These are phyloP conservation scores for Gynochthodes officinalis DNA, from an alignment of 257 asterid genomes.

Conservation along the genomic window DNA sequence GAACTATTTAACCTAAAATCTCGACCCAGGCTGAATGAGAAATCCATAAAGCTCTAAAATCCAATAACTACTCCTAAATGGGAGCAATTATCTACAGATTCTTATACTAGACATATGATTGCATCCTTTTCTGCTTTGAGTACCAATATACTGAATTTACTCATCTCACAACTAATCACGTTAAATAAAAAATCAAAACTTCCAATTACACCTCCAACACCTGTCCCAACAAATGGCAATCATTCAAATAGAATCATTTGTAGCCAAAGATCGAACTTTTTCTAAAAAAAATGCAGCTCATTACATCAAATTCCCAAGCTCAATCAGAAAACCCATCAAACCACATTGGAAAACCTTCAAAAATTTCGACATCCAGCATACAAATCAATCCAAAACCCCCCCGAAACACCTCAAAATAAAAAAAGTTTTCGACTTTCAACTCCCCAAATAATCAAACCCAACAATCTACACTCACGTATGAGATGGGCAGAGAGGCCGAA, in stretches of 20 bases:
- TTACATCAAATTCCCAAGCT: background rate
- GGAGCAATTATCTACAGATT: background rate
- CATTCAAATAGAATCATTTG: background rate
- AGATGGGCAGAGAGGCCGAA: constrained; percentile 35
- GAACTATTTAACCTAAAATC: background rate
- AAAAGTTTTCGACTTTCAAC: background rate
- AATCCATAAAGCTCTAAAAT: background rate
- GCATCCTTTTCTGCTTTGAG: background rate
- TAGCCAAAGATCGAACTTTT: background rate
- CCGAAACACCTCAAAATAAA: background rate
- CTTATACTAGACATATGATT: background rate
- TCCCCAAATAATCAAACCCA: background rate
- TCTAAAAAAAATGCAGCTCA: constrained; percentile 2
- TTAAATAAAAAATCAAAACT: background rate
- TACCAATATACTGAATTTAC: background rate
- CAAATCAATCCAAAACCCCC: background rate
- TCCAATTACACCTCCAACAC: background rate
- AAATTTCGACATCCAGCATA: background rate
- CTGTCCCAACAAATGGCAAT: background rate
- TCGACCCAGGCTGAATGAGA: background rate
- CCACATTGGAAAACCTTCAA: background rate
- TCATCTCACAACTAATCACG: background rate
- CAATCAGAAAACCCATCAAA: background rate
- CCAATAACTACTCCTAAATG: background rate
- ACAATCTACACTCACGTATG: constrained; percentile 33